These are phyloP conservation scores for Fraxinus cuspidata DNA, from an alignment of 257 asterid species.

Conservation along the genomic window DNA sequence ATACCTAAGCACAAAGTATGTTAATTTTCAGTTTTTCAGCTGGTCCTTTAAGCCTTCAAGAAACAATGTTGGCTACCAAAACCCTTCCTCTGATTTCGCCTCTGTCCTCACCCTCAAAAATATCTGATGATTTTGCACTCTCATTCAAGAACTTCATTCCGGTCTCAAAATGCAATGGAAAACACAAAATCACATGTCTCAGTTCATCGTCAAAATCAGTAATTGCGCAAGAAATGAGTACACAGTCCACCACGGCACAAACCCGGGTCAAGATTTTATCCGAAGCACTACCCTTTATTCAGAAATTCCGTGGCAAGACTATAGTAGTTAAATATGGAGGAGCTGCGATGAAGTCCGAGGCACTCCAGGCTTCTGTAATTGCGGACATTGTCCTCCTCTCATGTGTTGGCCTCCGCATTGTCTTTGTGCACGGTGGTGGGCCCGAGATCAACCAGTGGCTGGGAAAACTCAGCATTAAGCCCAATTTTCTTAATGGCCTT, in stretches of 20 bases:
- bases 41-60: conserved; percentile 16
- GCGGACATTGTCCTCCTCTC: conserved; percentile 80
- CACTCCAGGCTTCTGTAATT: conserved; percentile 80
- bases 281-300: conserved; percentile 79
- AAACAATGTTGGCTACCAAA: conserved; percentile 55
- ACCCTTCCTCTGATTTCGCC: conserved; percentile 40
- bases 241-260: conserved; percentile 51
- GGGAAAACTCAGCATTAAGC: conserved; percentile 53
- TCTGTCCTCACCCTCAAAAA: conserved; percentile 20
- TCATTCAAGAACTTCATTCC: conserved; percentile 23
- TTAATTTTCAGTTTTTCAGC: background rate
- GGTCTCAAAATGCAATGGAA: conserved; percentile 24
- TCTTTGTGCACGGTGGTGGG: conserved; percentile 82
- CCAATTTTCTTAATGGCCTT: conserved; percentile 70
- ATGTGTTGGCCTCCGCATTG: conserved; percentile 76
- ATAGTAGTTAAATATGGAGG: conserved; percentile 88
- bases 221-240: conserved; percentile 31
- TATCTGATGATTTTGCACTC: conserved; percentile 28
- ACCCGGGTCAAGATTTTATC: conserved; percentile 68
- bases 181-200: conserved; percentile 32
- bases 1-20: background rate
- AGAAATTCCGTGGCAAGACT: conserved; percentile 76
- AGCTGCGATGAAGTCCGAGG: conserved; percentile 83
- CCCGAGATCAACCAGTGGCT: conserved; percentile 89
- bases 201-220: conserved; percentile 44